A percentile compares a stretch with the other conserved stretches of the same genome.
phyloP scores from a whole-genome alignment of 495 filamentous ascomycete species.

The Podospora bellae-mahoneyi region DNA sequence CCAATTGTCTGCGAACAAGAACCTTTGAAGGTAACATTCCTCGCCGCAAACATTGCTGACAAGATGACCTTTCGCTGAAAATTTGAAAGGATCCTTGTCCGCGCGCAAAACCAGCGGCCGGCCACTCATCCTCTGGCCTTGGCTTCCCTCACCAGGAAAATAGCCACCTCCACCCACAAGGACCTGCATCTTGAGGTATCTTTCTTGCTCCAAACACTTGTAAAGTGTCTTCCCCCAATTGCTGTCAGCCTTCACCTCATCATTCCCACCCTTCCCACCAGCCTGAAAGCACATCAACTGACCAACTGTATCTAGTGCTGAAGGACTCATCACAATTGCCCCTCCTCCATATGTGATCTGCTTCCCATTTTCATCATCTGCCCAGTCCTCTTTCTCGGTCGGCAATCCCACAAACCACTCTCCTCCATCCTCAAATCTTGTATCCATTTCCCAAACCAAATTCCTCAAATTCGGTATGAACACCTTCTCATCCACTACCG shows the following conservation, averaged over 20 bases:
- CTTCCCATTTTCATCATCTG: constrained; percentile 37
- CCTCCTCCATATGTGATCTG: constrained; percentile 58
- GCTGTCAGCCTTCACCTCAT: constrained; percentile 1
- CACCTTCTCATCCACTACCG: background rate
- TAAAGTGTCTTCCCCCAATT: constrained; percentile 40
- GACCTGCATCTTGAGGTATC: background rate
- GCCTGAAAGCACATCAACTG: constrained; percentile 34
- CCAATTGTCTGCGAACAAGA: background rate
- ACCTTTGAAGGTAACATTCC: background rate
- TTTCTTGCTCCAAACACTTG: constrained; percentile 45
- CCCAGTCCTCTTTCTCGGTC: constrained; percentile 49
- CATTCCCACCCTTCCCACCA: constrained; percentile 11
- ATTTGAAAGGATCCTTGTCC: background rate
- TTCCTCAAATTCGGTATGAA: background rate
- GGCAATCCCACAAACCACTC: constrained; percentile 52
- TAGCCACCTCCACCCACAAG: background rate
- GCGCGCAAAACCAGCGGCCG: background rate
- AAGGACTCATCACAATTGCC: constrained; percentile 56
- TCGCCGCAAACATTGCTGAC: background rate
- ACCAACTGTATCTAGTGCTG: constrained; percentile 42
- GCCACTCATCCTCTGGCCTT: background rate
- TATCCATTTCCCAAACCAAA: background rate
- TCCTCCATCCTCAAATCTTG: background rate
- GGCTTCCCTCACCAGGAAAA: background rate
- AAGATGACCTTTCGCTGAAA: background rate